A percentile compares a stretch with the other conserved stretches of the same genome.
Evolutionary conservation across 164 flowering plant species (phyloP).

Genomic region (Nymphaea thermarum): DNA sequence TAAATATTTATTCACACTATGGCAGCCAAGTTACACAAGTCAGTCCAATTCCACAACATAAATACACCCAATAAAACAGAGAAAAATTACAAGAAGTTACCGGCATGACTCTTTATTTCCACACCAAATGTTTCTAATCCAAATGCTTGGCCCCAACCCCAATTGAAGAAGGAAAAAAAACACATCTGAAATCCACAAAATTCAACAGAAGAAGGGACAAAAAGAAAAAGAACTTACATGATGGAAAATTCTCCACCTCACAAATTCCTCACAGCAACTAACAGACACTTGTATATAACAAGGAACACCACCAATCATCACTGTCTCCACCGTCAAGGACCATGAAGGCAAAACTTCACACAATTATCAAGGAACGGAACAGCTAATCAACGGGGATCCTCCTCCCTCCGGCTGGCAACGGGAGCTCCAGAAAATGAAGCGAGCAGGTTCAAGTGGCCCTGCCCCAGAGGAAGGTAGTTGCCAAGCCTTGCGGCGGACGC

Average conservation of each 20-base stretch:
- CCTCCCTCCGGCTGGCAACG: conserved; percentile 32
- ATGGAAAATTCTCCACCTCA: neutral
- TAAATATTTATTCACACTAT: neutral
- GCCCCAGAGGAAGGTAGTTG: conserved; percentile 48
- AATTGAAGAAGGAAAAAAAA: neutral
- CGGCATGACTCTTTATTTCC: neutral
- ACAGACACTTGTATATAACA: neutral
- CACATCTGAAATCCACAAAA: neutral
- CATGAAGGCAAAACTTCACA: too few species aligned
- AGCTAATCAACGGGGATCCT: conserved; percentile 35
- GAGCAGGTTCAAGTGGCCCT: conserved; percentile 62
- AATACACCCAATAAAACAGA: neutral
- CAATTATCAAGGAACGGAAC: too few species aligned
- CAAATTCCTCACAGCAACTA: neutral
- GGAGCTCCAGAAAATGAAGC: conserved; percentile 42
- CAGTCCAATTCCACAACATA: neutral
- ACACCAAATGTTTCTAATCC: neutral
- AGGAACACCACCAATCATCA: neutral
- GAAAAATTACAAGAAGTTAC: neutral
- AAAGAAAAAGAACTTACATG: neutral
- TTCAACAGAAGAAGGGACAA: neutral
- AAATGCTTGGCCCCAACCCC: neutral
- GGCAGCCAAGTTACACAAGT: neutral
- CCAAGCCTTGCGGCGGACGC: conserved; percentile 74
- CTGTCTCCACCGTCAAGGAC: too few species aligned